Evolutionary conservation across 441 rosid species (phyloP).

Genomic region (Jatropha podagrica): DNA sequence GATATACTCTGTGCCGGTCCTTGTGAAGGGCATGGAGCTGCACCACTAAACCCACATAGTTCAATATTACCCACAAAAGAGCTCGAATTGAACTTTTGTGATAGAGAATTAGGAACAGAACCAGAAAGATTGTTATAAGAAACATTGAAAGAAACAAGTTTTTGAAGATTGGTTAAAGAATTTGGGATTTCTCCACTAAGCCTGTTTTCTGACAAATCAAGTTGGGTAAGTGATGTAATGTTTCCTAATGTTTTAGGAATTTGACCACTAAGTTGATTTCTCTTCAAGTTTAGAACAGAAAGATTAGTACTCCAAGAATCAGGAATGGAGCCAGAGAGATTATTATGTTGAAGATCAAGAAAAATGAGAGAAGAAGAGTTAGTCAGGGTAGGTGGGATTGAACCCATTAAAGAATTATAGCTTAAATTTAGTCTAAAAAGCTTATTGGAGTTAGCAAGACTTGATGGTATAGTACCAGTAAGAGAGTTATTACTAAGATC

Average conservation of each 20-base stretch:
- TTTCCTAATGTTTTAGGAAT: slow-evolving; percentile 59
- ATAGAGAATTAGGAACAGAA: slow-evolving; percentile 53
- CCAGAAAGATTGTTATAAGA: slow-evolving; percentile 77
- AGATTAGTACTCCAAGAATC: slow-evolving; percentile 56
- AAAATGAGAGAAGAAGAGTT: slow-evolving; percentile 52
- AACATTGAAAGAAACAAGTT: slow-evolving; percentile 55
- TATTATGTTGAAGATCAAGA: slow-evolving; percentile 64
- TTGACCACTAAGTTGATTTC: slow-evolving; percentile 46
- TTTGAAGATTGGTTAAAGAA: slow-evolving; percentile 44
- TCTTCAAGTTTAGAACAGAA: slow-evolving; percentile 49
- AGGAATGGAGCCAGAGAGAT: slow-evolving; percentile 58
- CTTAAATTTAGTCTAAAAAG: slow-evolving; percentile 66
- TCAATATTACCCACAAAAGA: slow-evolving; percentile 64
- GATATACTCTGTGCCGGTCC: slow-evolving; percentile 36
- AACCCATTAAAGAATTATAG: slow-evolving; percentile 60
- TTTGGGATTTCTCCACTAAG: slow-evolving; percentile 60
- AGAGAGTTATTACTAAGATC: slow-evolving; percentile 67
- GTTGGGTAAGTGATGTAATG: slow-evolving; percentile 42
- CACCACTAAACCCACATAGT: slow-evolving; percentile 61
- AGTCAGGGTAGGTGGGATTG: slow-evolving; percentile 46
- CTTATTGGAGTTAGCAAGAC: slow-evolving; percentile 61
- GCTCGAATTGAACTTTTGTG: slow-evolving; percentile 61
- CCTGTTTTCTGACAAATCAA: slow-evolving; percentile 59
- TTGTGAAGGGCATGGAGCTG: slow-evolving; percentile 51
- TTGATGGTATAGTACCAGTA: slow-evolving; percentile 53